A percentile compares a stretch with the other conserved stretches of the same genome.
phyloP scores from a whole-genome alignment of 2,329 filamentous ascomycete species.

The Epichloe coenophiala region DNA sequence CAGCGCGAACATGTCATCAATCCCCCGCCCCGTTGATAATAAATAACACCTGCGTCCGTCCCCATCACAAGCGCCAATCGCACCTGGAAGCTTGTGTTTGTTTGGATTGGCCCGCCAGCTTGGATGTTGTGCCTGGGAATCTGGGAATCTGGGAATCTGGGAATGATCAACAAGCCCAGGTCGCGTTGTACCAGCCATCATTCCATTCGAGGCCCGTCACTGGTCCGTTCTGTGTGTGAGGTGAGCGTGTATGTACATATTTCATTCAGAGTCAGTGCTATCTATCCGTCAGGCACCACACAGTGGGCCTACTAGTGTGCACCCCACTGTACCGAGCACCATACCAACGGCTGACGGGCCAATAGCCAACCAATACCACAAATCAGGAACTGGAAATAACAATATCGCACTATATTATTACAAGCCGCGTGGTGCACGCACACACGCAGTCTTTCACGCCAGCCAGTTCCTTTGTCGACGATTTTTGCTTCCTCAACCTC shows the following conservation, averaged over 20 bases:
- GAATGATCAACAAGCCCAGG: slow-evolving; percentile 5
- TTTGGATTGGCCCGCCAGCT: background rate
- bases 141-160: slow-evolving; percentile 5
- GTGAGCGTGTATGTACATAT: too few species aligned
- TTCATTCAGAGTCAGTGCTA: too few species aligned
- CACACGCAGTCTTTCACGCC: background rate
- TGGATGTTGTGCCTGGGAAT: slow-evolving; percentile 2
- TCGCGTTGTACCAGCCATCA: slow-evolving; percentile 1
- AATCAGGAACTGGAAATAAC: background rate
- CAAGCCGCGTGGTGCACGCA: background rate
- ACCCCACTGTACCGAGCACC: background rate
- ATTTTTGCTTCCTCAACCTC: background rate
- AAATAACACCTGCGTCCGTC: too few species aligned
- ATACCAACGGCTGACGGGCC: background rate
- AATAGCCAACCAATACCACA: background rate
- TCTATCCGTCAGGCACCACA: background rate
- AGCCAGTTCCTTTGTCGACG: background rate
- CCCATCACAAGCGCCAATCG: background rate
- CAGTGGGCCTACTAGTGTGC: background rate
- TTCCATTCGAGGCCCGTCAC: slow-evolving; percentile 1
- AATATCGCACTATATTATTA: too few species aligned
- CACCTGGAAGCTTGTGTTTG: background rate
- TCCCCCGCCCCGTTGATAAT: too few species aligned
- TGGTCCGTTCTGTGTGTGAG: too few species aligned
- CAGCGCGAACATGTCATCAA: background rate